Evolutionary conservation across 495 filamentous ascomycete species (phyloP), one percentile per base, ranked within the genome.

Genomic region (Pseudotulostoma volvatum): DNA sequence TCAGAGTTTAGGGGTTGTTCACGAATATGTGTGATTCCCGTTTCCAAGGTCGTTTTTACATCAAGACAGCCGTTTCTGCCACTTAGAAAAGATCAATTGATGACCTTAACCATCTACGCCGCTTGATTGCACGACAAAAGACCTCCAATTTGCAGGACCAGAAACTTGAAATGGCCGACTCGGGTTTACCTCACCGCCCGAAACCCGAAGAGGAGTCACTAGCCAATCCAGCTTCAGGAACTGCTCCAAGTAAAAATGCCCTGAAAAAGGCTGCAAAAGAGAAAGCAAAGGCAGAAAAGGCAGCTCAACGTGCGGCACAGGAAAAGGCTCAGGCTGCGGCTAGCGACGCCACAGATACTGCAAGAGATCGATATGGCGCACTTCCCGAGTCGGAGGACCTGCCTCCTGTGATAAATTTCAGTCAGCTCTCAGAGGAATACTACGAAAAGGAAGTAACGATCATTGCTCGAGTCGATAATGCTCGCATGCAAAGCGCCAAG

Each of bases 401-500:
- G 25, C 46, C 54, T 30, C 46, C 59, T 18, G 39, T 50, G 9
- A 58, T 49, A 21, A 47, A 52, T 36, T 62, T 70, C 53, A 46
- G 48, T 36, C 46, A 67, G 17, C 60, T 85, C 4, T 59, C 63
- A 38, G 63, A 71, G 13, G 64, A 66, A 17, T 60, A 76, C 49
- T 62, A 82, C 21, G 81, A 81, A 44, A 77, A 87, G 63, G 75
- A 77, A 42, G 67, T 95, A 31, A 70, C 74, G 16, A 72, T 96
- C 42, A 73, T 87, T 14, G 88, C 81, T 4, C 80, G 83, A 59
- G 66, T 95, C 18, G 84, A 94, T 55, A 93, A 90, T 61, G 64
- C 81, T 15, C 69, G 88, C 45, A 77, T 81, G 43, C 83, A 95
- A 64, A 82, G 84, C 46, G 80, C 84, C 43, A 92, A 94, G 61